Evolutionary conservation across 768 basidiomycete species (phyloP).

Genomic region (Clitopilus hobsonii): DNA sequence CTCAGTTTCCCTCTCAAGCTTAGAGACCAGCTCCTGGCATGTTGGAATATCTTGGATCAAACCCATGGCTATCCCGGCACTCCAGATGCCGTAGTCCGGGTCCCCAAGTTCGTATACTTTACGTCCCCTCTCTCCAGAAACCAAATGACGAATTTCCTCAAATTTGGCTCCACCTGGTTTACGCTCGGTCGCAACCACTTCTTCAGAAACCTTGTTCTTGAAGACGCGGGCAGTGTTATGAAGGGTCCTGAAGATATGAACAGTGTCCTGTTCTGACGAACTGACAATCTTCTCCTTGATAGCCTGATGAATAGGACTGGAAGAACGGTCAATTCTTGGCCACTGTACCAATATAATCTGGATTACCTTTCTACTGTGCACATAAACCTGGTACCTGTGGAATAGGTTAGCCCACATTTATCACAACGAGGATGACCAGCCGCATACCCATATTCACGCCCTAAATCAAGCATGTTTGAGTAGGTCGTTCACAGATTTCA

Average conservation of each 20-base stretch:
- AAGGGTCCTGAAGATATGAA: slow-evolving; percentile 88
- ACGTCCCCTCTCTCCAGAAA: slow-evolving; percentile 65
- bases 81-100: slow-evolving; percentile 86
- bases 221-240: slow-evolving; percentile 81
- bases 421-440: neutral
- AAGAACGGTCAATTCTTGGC: neutral
- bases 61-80: slow-evolving; percentile 58
- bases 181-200: slow-evolving; percentile 82
- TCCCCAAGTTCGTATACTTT: slow-evolving; percentile 83
- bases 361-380: slow-evolving; percentile 77
- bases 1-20: slow-evolving; percentile 75
- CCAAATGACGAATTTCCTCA: slow-evolving; percentile 75
- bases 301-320: slow-evolving; percentile 77
- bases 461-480: slow-evolving; percentile 26
- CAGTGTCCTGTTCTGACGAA: slow-evolving; percentile 77
- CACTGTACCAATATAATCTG: neutral
- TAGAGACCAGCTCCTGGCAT: slow-evolving; percentile 63
- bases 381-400: slow-evolving; percentile 80
- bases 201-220: slow-evolving; percentile 78
- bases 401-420: neutral
- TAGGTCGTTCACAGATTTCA: neutral
- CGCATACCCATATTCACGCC: slow-evolving; percentile 77
- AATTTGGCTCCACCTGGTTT: slow-evolving; percentile 85
- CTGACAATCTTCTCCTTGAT: slow-evolving; percentile 89
- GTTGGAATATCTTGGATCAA: slow-evolving; percentile 83